These are phyloP conservation scores for Dryas octopetala DNA, from an alignment of 306 rosid species.

Conservation along the genomic window DNA sequence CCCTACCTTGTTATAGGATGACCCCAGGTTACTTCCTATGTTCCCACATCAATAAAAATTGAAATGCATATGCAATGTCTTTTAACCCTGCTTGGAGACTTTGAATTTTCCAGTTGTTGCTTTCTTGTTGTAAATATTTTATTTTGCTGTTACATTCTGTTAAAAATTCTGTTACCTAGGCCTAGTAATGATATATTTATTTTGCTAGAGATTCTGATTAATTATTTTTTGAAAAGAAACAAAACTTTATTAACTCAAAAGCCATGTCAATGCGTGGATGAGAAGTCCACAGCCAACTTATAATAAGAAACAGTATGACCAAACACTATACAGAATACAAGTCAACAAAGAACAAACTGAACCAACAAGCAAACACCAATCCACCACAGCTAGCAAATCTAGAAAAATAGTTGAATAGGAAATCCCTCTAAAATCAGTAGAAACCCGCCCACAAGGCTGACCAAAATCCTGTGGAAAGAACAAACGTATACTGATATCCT, in stretches of 20 bases:
- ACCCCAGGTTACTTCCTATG: neutral
- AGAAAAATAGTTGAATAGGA: neutral
- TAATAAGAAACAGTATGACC: neutral
- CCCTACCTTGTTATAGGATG: neutral
- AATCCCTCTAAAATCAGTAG: neutral
- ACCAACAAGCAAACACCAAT: neutral
- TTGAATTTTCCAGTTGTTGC: neutral
- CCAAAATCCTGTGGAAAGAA: neutral
- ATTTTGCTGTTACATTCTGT: too few relatives aligned
- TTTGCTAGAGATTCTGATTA: too few relatives aligned
- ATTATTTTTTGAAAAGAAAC: neutral
- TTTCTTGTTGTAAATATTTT: neutral
- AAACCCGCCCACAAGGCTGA: neutral
- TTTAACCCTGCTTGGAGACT: neutral
- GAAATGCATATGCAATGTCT: neutral
- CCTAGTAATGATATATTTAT: too few relatives aligned
- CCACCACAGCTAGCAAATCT: neutral
- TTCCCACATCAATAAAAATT: neutral
- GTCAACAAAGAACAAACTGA: neutral
- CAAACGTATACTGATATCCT: too few relatives aligned
- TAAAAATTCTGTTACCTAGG: too few relatives aligned
- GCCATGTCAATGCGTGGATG: neutral
- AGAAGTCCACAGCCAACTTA: neutral
- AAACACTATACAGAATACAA: neutral
- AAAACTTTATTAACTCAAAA: neutral